These are phyloP conservation scores for Monosporascus sp. DNA, from an alignment of 2,329 filamentous ascomycete species.

Conservation along the genomic window DNA sequence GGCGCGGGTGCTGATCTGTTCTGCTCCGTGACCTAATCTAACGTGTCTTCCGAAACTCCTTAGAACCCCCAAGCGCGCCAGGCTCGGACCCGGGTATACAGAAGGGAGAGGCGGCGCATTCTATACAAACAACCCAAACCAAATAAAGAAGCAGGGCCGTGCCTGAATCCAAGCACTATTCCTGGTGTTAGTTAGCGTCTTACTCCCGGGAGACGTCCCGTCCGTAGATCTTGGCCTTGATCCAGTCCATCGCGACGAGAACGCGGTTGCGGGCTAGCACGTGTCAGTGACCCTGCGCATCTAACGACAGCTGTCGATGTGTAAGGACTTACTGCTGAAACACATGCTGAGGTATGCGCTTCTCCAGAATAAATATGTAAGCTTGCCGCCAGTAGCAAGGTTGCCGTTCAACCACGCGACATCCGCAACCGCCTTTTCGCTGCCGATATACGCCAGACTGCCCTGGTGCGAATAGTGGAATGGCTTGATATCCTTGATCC, in stretches of 20 bases:
- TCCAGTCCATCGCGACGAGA: conserved; percentile 88
- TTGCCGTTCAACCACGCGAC: conserved; percentile 97
- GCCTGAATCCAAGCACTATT: neutral
- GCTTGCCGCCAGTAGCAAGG: conserved; percentile 82
- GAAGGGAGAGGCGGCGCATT: neutral
- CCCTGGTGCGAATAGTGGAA: conserved; percentile 99
- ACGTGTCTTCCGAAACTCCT: neutral
- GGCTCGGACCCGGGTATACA: neutral
- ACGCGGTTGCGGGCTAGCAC: conserved; percentile 80
- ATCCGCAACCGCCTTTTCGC: conserved; percentile 95
- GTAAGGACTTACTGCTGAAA: conserved; percentile 81
- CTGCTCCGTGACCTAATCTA: too few relatives aligned
- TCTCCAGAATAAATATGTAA: conserved; percentile 98
- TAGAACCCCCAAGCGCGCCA: neutral
- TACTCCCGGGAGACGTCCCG: conserved; percentile 88
- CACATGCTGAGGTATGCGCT: conserved; percentile 99
- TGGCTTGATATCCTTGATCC: conserved; percentile 91
- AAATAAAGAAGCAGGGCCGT: neutral
- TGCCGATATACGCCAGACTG: conserved; percentile 94
- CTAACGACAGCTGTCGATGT: neutral
- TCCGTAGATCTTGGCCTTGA: conserved; percentile 94
- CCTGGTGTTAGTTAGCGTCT: conserved; percentile 3
- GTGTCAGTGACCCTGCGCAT: conserved; percentile 11
- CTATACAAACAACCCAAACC: neutral
- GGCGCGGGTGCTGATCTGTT: too few relatives aligned